Conservation (phyloP, 441 rosid genomes). For the Sinapis alba region DNA sequence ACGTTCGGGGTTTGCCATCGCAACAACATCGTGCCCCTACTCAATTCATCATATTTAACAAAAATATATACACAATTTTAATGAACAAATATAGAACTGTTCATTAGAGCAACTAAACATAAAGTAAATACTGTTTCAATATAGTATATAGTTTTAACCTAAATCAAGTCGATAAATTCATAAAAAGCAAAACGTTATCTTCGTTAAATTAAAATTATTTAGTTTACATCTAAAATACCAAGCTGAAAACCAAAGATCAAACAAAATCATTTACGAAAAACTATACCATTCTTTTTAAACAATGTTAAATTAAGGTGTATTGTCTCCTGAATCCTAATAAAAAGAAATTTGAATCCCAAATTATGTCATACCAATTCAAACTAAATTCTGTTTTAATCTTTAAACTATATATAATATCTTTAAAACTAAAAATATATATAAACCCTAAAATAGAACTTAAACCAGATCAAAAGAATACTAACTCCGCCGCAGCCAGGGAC, state of each 20-base stretch:
- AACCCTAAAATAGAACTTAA: neutral
- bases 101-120: neutral
- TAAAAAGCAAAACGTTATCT: neutral
- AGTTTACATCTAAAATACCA: neutral
- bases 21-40: constrained; percentile 82
- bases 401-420: neutral
- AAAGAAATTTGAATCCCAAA: neutral
- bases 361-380: neutral
- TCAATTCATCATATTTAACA: neutral
- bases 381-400: neutral
- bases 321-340: neutral
- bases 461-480: constrained; percentile 32
- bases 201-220: neutral
- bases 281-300: neutral
- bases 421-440: neutral
- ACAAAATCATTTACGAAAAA: neutral
- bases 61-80: neutral
- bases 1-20: constrained; percentile 84
- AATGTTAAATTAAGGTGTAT: neutral
- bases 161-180: neutral
- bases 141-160: neutral
- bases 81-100: neutral
- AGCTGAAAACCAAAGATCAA: neutral
- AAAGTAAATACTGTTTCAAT: neutral
- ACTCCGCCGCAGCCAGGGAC: constrained; percentile 93